Conservation (phyloP, 202 grass and related monocot genomes). For the Zizania palustris region DNA sequence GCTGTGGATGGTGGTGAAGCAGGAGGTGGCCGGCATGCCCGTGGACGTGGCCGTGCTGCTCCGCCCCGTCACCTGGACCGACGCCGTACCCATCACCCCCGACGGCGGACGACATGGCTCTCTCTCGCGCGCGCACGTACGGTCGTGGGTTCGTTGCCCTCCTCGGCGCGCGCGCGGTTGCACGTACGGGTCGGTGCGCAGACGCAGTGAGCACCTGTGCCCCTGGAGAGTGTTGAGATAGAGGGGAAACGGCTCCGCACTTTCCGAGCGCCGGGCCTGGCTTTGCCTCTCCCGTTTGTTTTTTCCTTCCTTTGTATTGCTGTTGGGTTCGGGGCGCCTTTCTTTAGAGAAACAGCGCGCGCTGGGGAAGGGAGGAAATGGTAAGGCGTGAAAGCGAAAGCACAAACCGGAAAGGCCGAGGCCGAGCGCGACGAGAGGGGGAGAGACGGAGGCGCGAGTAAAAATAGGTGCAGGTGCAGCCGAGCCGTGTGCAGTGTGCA, state of each 20-base stretch:
- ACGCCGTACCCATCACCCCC: slow-evolving; percentile 62
- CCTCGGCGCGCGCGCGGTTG: slow-evolving; percentile 9
- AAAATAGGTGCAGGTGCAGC: slow-evolving; percentile 35
- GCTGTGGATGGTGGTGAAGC: slow-evolving; percentile 61
- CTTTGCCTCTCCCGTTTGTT: slow-evolving; percentile 30
- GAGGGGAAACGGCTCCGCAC: slow-evolving; percentile 65
- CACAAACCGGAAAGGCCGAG: slow-evolving; percentile 41
- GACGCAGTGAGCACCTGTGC: slow-evolving; percentile 30
- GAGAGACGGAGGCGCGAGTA: not conserved
- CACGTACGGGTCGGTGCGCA: not conserved
- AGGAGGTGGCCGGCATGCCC: slow-evolving; percentile 41
- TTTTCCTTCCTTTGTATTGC: slow-evolving; percentile 36
- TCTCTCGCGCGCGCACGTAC: slow-evolving; percentile 28
- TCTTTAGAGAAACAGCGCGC: slow-evolving; percentile 37
- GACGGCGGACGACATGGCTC: slow-evolving; percentile 80
- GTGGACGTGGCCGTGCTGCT: slow-evolving; percentile 21
- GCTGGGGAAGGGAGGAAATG: not conserved
- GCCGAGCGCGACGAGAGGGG: not conserved
- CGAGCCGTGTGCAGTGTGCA: too few species aligned
- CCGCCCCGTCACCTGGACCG: slow-evolving; percentile 40
- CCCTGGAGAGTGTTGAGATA: slow-evolving; percentile 48
- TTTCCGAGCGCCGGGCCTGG: slow-evolving; percentile 63
- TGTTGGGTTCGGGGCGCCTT: slow-evolving; percentile 50
- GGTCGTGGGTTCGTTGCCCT: not conserved
- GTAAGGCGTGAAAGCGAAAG: slow-evolving; percentile 43